Evolutionary conservation across 23 red algal species (phyloP).

Genomic region (Gracilaria vermiculophylla): DNA sequence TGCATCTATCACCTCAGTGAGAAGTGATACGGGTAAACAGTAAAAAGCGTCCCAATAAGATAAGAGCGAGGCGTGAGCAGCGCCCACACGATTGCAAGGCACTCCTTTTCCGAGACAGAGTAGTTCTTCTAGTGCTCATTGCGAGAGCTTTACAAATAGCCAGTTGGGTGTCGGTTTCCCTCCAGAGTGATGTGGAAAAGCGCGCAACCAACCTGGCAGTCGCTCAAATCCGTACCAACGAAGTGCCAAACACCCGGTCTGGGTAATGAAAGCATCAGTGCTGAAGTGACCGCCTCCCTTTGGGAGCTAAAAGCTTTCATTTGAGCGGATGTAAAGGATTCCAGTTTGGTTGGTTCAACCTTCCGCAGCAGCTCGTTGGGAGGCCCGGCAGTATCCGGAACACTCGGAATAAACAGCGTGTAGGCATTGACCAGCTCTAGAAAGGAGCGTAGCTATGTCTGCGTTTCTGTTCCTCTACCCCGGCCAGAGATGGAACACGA

Average conservation of each 20-base stretch:
- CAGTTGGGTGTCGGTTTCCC: not conserved
- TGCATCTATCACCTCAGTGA: conserved; percentile 10
- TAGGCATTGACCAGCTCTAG: conserved; percentile 13
- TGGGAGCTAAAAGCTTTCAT: not conserved
- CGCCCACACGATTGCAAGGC: too few relatives aligned
- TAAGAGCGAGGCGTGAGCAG: too few relatives aligned
- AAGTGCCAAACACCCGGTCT: not conserved
- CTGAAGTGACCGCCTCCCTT: not conserved
- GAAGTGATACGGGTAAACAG: conserved; percentile 8
- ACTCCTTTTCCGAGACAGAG: conserved; percentile 6
- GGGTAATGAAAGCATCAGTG: conserved; percentile 11
- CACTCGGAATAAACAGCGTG: not conserved
- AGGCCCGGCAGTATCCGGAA: not conserved
- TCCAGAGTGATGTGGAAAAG: not conserved
- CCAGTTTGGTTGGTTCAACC: not conserved
- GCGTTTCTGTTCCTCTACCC: not conserved
- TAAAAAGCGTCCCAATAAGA: not conserved
- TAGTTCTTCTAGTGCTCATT: conserved; percentile 27
- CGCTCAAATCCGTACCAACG: conserved; percentile 23
- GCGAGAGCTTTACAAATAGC: conserved; percentile 8
- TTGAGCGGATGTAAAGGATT: not conserved
- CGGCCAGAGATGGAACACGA: not conserved
- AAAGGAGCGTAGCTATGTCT: conserved; percentile 15
- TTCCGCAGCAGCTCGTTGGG: not conserved
- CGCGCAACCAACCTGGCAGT: not conserved